These are phyloP conservation scores for Naganishia liquefaciens DNA, from an alignment of 1,284 basidiomycete species.

Conservation along the genomic window DNA sequence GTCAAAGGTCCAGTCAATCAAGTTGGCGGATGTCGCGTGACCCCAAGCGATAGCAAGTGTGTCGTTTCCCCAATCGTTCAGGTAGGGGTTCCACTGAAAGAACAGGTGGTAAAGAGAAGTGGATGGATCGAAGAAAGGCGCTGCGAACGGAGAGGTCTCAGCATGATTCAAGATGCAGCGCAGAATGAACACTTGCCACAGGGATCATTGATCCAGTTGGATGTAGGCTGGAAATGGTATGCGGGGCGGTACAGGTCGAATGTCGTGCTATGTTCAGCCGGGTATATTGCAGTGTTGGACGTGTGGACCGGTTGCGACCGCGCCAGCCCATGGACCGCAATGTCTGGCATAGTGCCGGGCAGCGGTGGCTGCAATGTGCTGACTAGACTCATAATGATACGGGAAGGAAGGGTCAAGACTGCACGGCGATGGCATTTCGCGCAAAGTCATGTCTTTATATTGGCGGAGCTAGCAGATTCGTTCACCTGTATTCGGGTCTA, in stretches of 20 bases:
- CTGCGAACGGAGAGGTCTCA: neutral
- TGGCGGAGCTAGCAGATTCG: too few relatives aligned
- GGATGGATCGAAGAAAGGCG: constrained; percentile 33
- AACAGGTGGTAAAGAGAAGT: constrained; percentile 37
- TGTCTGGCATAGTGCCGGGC: too few relatives aligned
- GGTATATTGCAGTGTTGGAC: too few relatives aligned
- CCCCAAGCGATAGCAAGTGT: constrained; percentile 36
- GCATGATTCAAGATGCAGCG: neutral
- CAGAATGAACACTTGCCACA: constrained; percentile 3
- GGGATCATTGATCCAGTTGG: constrained; percentile 26
- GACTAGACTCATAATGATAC: too few relatives aligned
- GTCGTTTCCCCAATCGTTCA: constrained; percentile 34
- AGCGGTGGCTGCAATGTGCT: too few relatives aligned
- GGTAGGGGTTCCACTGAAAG: constrained; percentile 38
- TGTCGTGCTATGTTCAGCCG: neutral
- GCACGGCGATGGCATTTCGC: too few relatives aligned
- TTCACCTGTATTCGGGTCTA: too few relatives aligned
- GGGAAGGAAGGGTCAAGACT: too few relatives aligned
- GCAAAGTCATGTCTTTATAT: too few relatives aligned
- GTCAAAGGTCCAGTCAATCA: constrained; percentile 35
- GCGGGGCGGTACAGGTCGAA: constrained; percentile 14
- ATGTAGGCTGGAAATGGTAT: constrained; percentile 21
- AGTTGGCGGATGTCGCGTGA: constrained; percentile 35
- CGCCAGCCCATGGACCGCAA: too few relatives aligned
- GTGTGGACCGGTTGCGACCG: too few relatives aligned